A percentile compares a stretch with the other conserved stretches of the same genome.
These are phyloP conservation scores for Primulina tabacum DNA, from an alignment of 257 asterid genomes.

Conservation along the genomic window DNA sequence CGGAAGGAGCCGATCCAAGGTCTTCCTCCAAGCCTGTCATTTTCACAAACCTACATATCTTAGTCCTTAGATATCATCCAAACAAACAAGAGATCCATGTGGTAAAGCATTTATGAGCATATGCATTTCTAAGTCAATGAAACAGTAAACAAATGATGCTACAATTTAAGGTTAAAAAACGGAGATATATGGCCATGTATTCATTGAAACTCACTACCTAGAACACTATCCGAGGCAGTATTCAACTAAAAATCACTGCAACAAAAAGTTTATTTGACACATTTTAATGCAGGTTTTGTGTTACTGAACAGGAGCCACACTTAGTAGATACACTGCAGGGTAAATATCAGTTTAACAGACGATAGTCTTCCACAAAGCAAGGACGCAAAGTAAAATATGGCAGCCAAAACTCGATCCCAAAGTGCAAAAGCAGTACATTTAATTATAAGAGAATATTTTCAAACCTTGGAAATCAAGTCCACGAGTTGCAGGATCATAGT, in stretches of 20 bases:
- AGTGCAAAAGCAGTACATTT: neutral
- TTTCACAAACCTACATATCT: constrained; percentile 14
- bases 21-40: constrained; percentile 87
- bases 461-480: constrained; percentile 93
- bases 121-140: neutral
- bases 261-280: neutral
- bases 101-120: constrained; percentile 1
- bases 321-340: neutral
- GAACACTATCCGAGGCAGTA: neutral
- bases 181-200: neutral
- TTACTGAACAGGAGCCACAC: neutral
- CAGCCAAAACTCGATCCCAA: neutral
- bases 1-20: constrained; percentile 92
- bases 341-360: neutral
- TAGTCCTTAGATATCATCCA: neutral
- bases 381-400: neutral
- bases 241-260: neutral
- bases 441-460: constrained; percentile 14
- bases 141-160: neutral
- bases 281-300: neutral
- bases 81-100: neutral
- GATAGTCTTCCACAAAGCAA: neutral
- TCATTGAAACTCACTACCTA: neutral
- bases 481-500: constrained; percentile 90
- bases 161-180: too few species aligned